phyloP scores from a whole-genome alignment of 805 yeast species.

The Priceomyces carsonii region DNA sequence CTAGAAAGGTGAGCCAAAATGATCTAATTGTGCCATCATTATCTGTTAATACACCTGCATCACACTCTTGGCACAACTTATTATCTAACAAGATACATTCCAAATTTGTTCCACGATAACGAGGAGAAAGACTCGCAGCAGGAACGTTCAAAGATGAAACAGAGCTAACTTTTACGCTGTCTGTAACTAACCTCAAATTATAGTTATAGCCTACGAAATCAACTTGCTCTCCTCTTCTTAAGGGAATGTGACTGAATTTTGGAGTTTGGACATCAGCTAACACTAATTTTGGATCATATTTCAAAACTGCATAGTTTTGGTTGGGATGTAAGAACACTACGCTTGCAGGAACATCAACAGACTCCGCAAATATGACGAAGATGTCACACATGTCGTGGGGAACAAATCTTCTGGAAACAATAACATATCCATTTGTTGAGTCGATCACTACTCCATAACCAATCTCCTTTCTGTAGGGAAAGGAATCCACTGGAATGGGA shows the following conservation, averaged over 20 bases:
- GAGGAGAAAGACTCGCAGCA: slow-evolving; percentile 64
- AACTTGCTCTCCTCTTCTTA: slow-evolving; percentile 73
- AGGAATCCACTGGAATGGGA: slow-evolving; percentile 77
- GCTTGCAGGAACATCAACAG: slow-evolving; percentile 74
- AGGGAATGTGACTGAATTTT: slow-evolving; percentile 51
- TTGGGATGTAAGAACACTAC: slow-evolving; percentile 86
- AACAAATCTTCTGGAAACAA: slow-evolving; percentile 74
- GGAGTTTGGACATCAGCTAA: slow-evolving; percentile 74
- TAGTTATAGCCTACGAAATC: slow-evolving; percentile 81
- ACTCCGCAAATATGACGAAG: slow-evolving; percentile 79
- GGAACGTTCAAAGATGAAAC: slow-evolving; percentile 75
- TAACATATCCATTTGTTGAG: slow-evolving; percentile 73
- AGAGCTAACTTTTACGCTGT: slow-evolving; percentile 76
- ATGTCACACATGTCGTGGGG: slow-evolving; percentile 85
- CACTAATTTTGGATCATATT: slow-evolving; percentile 77
- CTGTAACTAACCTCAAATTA: slow-evolving; percentile 65
- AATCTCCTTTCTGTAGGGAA: slow-evolving; percentile 57
- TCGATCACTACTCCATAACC: slow-evolving; percentile 83
- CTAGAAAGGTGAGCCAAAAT: slow-evolving; percentile 81
- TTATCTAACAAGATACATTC: slow-evolving; percentile 79
- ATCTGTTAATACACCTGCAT: slow-evolving; percentile 77
- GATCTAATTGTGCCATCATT: slow-evolving; percentile 79
- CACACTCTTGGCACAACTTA: slow-evolving; percentile 68
- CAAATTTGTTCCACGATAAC: slow-evolving; percentile 82
- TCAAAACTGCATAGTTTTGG: slow-evolving; percentile 78